phyloP scores from a whole-genome alignment of 176 grass and related monocot genomes.

The Cymbopogon citratus region DNA sequence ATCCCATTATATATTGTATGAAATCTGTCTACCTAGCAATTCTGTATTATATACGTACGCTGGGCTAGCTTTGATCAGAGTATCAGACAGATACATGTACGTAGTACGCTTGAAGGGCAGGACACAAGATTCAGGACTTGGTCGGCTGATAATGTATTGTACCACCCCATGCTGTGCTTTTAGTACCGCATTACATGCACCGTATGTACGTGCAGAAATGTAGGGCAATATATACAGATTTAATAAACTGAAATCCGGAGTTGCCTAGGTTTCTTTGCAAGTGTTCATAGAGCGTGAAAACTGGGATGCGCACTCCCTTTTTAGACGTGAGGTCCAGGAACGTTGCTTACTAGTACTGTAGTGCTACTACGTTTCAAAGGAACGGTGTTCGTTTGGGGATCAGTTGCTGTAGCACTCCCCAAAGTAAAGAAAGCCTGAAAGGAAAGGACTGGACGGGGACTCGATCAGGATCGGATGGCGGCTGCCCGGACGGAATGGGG shows the following conservation, averaged over 20 bases:
- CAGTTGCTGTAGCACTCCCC: not conserved
- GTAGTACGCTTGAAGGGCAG: not conserved
- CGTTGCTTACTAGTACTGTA: not conserved
- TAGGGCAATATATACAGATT: not conserved
- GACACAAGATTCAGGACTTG: conserved; percentile 6
- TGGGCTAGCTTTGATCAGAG: not conserved
- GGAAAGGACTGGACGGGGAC: not conserved
- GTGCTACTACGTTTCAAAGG: not conserved
- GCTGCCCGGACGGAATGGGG: conserved; percentile 10
- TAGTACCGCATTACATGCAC: not conserved
- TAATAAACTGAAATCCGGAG: too few species aligned
- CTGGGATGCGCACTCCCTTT: not conserved
- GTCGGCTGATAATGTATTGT: conserved; percentile 13
- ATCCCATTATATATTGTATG: not conserved
- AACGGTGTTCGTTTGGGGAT: not conserved
- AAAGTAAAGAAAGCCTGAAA: not conserved
- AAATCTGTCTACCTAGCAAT: too few species aligned
- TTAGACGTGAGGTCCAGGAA: not conserved
- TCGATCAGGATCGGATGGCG: not conserved
- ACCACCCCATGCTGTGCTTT: not conserved
- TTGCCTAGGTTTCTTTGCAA: not conserved
- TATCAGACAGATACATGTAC: not conserved
- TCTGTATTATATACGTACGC: not conserved
- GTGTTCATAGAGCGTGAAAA: not conserved
- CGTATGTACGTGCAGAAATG: not conserved